Evolutionary conservation across 169 alveolate species (phyloP).

Genomic region (Eimeria sp.): DNA sequence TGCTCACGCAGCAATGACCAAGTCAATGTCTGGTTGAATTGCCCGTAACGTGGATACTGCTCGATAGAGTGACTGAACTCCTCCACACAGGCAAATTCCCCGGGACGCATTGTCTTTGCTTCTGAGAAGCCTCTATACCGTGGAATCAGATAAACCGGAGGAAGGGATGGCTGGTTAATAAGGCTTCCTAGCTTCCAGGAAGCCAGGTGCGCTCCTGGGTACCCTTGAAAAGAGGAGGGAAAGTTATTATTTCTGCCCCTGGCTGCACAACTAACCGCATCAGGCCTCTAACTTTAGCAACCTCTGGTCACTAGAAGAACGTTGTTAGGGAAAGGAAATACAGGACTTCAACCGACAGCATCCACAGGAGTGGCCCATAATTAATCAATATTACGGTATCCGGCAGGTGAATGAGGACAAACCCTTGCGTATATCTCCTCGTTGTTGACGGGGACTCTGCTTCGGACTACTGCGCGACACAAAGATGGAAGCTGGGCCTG

Average conservation of each 20-base stretch:
- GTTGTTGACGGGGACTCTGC: too few relatives aligned
- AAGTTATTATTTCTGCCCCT: slow-evolving; percentile 87
- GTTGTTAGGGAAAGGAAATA: slow-evolving; percentile 93
- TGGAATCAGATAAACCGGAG: too few relatives aligned
- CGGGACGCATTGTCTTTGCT: slow-evolving; percentile 97
- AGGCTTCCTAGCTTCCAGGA: slow-evolving; percentile 6
- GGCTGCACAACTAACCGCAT: slow-evolving; percentile 97
- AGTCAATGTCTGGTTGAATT: too few relatives aligned
- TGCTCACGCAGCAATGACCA: too few relatives aligned
- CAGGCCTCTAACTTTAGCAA: slow-evolving; percentile 97
- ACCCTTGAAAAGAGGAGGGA: slow-evolving; percentile 90
- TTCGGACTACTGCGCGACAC: too few relatives aligned
- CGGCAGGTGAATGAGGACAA: too few relatives aligned
- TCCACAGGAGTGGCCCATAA: too few relatives aligned
- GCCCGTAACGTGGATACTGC: slow-evolving; percentile 42
- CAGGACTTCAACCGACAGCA: too few relatives aligned
- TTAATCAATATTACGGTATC: too few relatives aligned
- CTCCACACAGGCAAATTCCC: slow-evolving; percentile 94
- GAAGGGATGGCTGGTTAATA: background rate
- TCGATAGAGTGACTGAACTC: slow-evolving; percentile 91
- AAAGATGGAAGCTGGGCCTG: too few relatives aligned
- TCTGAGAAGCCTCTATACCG: slow-evolving; percentile 16
- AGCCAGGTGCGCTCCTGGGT: slow-evolving; percentile 56
- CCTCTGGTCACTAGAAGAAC: slow-evolving; percentile 96
- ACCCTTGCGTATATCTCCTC: too few relatives aligned